These are phyloP conservation scores for Eucalyptus brandiana DNA, from an alignment of 345 rosid species.

Conservation along the genomic window DNA sequence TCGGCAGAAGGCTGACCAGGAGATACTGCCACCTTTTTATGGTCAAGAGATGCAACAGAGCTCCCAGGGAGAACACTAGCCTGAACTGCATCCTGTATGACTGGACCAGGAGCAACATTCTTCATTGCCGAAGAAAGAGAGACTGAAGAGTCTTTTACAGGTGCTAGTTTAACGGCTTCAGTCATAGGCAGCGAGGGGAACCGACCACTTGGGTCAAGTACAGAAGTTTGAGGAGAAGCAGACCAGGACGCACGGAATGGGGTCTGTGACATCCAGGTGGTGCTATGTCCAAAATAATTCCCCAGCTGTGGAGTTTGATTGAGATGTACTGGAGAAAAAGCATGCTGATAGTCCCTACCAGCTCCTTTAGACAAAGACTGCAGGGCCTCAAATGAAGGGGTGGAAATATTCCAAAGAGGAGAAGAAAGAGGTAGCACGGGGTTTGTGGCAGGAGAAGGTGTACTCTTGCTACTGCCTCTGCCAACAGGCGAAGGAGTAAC, in stretches of 20 bases:
- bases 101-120: slow-evolving; percentile 20
- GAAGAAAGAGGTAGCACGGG: slow-evolving; percentile 67
- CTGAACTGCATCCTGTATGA: slow-evolving; percentile 21
- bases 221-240: slow-evolving; percentile 54
- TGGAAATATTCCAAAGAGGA: slow-evolving; percentile 68
- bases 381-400: slow-evolving; percentile 42
- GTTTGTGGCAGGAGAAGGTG: slow-evolving; percentile 27
- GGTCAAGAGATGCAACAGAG: slow-evolving; percentile 21
- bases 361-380: slow-evolving; percentile 57
- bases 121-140: slow-evolving; percentile 33
- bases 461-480: slow-evolving; percentile 43
- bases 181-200: slow-evolving; percentile 36
- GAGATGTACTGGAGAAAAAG: slow-evolving; percentile 55
- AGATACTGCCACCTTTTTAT: slow-evolving; percentile 23
- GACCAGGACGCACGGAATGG: slow-evolving; percentile 62
- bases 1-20: slow-evolving; percentile 41
- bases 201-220: slow-evolving; percentile 45
- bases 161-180: slow-evolving; percentile 49
- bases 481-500: slow-evolving; percentile 32
- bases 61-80: slow-evolving; percentile 26
- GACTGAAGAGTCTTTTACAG: slow-evolving; percentile 47
- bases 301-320: slow-evolving; percentile 50
- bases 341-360: slow-evolving; percentile 44
- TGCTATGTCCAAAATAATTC: slow-evolving; percentile 48
- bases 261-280: slow-evolving; percentile 71